Base-by-base conservation (phyloP, 2,329 filamentous ascomycete genomes). In the Paecilomyces sp. region DNA sequence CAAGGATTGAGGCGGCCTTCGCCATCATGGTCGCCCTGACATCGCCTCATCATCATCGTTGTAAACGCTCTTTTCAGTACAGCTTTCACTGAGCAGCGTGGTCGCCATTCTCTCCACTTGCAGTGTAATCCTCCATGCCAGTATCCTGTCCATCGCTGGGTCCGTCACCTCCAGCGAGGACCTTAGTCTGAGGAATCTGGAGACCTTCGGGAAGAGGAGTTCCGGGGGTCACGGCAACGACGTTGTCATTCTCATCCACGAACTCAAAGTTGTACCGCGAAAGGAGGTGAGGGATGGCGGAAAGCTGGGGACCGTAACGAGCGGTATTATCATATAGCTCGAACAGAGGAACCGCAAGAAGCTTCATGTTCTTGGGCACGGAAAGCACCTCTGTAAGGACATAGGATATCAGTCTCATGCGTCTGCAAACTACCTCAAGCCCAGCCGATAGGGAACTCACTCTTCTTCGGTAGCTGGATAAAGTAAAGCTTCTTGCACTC, bases 401-500 rank as follows among this genome's bases (percentile, higher is more conserved):
- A 11, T 9, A 53, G 31, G n/a, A 55, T 50, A 13, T 54, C 50
- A 55, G 52, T 34, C 31, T 18, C 41, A 34, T 31, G n/a, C 22
- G 22, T 3, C 56, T 30, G 13, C 33, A 28, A 50, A 30, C 11
- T 31, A 33, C 52, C 25, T 41, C 22, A 41, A 6, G 18, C 11
- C 33, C 33, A 34, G 56, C 55, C 28, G 9, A 25, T 22, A n/a
- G 54, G 60, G 33, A 76, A 86, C 80, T 62, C 83, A 96, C 92
- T 97, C 68, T 88, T 92, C 75, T 92, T 87, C 0, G 94, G 94
- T 30, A 99, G 81, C 74, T 96, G 91, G 65, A 99, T 96, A 63
- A 97, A 92, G 77, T 97, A 99, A 51, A 97, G 83, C 83, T 99
- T 99, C 82, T 99, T 99, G 81, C 93, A 96, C 80, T 99, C 94